phyloP scores from a whole-genome alignment of 306 rosid genomes.

The Alnus glutinosa region DNA sequence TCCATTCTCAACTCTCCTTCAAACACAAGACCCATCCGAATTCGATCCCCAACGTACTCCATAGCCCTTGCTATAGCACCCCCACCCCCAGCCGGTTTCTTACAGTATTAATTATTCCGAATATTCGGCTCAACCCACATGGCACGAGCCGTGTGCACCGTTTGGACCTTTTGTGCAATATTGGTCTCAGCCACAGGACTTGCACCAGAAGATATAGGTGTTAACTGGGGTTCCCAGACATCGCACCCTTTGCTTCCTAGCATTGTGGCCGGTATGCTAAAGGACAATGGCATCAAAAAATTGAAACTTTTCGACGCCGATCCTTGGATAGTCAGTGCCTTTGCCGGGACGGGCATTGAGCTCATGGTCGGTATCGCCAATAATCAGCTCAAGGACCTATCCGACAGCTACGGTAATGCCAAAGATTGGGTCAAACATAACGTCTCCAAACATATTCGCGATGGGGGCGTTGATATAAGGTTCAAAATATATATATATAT shows the following conservation, averaged over 20 bases:
- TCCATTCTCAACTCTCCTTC: not conserved
- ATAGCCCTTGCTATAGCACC: not conserved
- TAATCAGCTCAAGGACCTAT: constrained; percentile 37
- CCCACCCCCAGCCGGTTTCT: not conserved
- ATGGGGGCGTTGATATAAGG: constrained; percentile 66
- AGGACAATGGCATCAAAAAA: constrained; percentile 65
- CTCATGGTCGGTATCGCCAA: constrained; percentile 82
- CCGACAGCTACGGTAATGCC: constrained; percentile 29
- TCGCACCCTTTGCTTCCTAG: constrained; percentile 53
- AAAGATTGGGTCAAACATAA: constrained; percentile 68
- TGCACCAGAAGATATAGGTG: constrained; percentile 41
- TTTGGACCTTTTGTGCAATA: constrained; percentile 24
- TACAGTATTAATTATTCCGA: not conserved
- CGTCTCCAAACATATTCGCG: constrained; percentile 40
- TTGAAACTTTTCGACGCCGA: constrained; percentile 81
- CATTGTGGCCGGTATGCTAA: constrained; percentile 54
- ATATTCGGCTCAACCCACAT: constrained; percentile 29
- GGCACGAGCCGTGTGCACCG: constrained; percentile 26
- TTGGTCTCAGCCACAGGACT: constrained; percentile 16
- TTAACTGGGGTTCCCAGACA: constrained; percentile 73
- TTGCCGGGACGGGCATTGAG: constrained; percentile 60
- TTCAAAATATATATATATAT: not conserved
- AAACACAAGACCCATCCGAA: not conserved
- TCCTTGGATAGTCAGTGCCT: constrained; percentile 47
- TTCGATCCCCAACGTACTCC: not conserved